Evolutionary conservation across 768 basidiomycete species (phyloP).

Genomic region (Sporobolomyces phaffii): DNA sequence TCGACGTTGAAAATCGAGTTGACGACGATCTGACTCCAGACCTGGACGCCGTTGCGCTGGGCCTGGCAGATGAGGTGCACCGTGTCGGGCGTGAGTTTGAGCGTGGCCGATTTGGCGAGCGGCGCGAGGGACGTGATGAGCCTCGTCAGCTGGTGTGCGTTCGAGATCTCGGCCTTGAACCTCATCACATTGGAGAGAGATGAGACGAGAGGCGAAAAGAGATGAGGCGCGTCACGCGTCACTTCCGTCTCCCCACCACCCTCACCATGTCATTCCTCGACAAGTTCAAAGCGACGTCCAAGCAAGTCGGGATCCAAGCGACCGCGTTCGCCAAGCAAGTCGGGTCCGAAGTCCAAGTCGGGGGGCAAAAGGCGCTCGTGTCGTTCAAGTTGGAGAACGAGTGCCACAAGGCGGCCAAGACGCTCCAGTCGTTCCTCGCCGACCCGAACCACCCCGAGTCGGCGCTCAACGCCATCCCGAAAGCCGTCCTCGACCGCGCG

Average conservation of each 20-base stretch:
- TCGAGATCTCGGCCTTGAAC: slow-evolving; percentile 29
- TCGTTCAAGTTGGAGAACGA: slow-evolving; percentile 86
- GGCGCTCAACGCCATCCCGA: slow-evolving; percentile 88
- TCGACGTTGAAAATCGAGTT: slow-evolving; percentile 50
- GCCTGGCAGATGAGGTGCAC: slow-evolving; percentile 76
- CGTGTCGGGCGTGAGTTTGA: slow-evolving; percentile 33
- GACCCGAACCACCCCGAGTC: slow-evolving; percentile 80
- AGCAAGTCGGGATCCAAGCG: slow-evolving; percentile 75
- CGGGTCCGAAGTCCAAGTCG: slow-evolving; percentile 63
- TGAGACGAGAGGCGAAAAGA: not conserved
- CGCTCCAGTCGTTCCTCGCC: slow-evolving; percentile 74
- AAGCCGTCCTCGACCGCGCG: slow-evolving; percentile 79
- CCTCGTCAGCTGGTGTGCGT: slow-evolving; percentile 16
- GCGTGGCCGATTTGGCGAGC: slow-evolving; percentile 27
- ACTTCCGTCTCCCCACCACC: no score
- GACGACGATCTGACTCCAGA: slow-evolving; percentile 56
- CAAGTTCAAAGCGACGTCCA: slow-evolving; percentile 71
- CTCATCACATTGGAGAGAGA: slow-evolving; percentile 12
- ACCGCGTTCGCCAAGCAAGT: slow-evolving; percentile 66
- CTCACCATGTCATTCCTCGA: slow-evolving; percentile 51
- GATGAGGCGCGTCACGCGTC: no score
- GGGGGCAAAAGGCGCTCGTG: slow-evolving; percentile 71
- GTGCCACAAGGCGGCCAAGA: slow-evolving; percentile 71
- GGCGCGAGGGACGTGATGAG: slow-evolving; percentile 32
- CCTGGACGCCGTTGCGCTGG: slow-evolving; percentile 78